A percentile compares a stretch with the other conserved stretches of the same genome.
phyloP scores from a whole-genome alignment of 2,329 filamentous ascomycete species.

The Rhinocladiella mackenziei region DNA sequence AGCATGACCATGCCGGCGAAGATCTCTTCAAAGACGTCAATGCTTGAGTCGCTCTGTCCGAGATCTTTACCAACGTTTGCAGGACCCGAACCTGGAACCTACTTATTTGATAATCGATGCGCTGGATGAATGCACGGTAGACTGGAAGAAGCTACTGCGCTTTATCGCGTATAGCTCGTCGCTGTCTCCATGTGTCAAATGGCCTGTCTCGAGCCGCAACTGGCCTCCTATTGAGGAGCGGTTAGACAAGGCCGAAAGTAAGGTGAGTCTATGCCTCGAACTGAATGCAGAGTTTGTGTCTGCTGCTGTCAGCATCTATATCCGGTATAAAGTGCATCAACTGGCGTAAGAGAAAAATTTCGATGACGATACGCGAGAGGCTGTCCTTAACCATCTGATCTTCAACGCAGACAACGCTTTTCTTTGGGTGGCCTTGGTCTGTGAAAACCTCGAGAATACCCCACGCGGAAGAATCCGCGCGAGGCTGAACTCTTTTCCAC shows the following conservation, averaged over 20 bases:
- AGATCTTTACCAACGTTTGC: slow-evolving; percentile 1
- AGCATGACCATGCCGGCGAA: slow-evolving; percentile 36
- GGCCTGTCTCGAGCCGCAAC: neutral
- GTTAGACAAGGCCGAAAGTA: neutral
- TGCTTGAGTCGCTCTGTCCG: neutral
- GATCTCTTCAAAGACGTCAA: neutral
- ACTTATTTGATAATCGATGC: neutral
- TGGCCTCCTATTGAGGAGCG: neutral
- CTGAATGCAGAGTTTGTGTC: neutral
- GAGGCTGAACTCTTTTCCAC: neutral
- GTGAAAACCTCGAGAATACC: neutral
- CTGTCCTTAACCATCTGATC: neutral
- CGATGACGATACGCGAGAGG: neutral
- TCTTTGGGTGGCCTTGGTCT: neutral
- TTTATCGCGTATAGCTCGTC: neutral
- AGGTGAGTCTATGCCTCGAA: neutral
- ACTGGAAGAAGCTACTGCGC: neutral
- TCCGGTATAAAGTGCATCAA: neutral
- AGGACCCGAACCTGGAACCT: neutral
- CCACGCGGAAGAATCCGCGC: neutral
- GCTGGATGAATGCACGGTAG: neutral
- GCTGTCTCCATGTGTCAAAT: neutral
- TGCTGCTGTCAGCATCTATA: neutral
- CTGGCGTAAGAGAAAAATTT: neutral
- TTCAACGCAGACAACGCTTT: neutral